These are phyloP conservation scores for Pleurotus eryngii DNA, from an alignment of 768 basidiomycete genomes.

Conservation along the genomic window DNA sequence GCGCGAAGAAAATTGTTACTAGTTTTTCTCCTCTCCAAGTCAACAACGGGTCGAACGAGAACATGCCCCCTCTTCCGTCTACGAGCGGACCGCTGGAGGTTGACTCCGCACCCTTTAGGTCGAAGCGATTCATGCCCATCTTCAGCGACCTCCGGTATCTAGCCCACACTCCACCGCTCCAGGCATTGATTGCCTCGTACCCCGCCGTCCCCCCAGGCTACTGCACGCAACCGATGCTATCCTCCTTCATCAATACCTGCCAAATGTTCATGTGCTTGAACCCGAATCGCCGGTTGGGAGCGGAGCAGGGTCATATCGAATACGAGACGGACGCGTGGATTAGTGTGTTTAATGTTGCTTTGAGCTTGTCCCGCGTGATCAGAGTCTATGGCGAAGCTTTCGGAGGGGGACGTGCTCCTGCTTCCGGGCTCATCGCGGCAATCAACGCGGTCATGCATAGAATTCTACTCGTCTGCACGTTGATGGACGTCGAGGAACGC, in stretches of 20 bases:
- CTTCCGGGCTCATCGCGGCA: constrained; percentile 59
- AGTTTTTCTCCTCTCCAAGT: constrained; percentile 21
- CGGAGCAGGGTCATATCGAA: constrained; percentile 81
- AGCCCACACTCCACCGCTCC: constrained; percentile 77
- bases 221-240: constrained; percentile 3
- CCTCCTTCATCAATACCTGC: constrained; percentile 66
- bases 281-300: constrained; percentile 68
- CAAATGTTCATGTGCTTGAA: constrained; percentile 93
- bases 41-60: constrained; percentile 7
- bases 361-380: constrained; percentile 85
- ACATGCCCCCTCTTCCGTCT: constrained; percentile 12
- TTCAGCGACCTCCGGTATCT: constrained; percentile 89
- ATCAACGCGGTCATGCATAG: constrained; percentile 68
- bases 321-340: constrained; percentile 98
- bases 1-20: constrained; percentile 62
- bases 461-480: constrained; percentile 68
- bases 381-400: constrained; percentile 89
- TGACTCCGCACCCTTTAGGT: constrained; percentile 85
- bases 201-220: constrained; percentile 27
- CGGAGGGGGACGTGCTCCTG: constrained; percentile 45
- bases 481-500: constrained; percentile 50
- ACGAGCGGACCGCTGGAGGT: constrained; percentile 52
- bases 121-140: constrained; percentile 93
- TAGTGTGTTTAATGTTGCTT: constrained; percentile 91
- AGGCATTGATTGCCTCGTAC: constrained; percentile 70